Evolutionary conservation across 345 rosid species (phyloP).

Genomic region (Sapria himalayana): DNA sequence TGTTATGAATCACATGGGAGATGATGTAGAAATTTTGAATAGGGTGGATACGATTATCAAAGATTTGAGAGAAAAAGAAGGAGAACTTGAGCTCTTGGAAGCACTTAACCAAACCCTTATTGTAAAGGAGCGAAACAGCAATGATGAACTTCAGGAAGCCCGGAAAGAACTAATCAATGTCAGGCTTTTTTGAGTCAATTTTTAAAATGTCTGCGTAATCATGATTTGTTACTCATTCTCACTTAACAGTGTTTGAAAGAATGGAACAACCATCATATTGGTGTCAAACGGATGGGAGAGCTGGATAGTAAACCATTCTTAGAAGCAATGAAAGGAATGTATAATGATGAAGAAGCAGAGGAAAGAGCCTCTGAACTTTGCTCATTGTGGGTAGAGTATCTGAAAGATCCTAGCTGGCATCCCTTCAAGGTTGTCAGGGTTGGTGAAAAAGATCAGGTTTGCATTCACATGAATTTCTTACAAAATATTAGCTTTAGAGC

Average conservation of each 20-base stretch:
- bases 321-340: conserved; percentile 58
- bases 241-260: conserved; percentile 41
- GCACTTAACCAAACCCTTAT: conserved; percentile 62
- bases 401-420: conserved; percentile 91
- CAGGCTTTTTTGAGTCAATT: conserved; percentile 10
- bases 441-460: conserved; percentile 41
- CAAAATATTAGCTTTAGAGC: too few relatives aligned
- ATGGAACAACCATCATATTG: conserved; percentile 23
- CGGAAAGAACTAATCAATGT: conserved; percentile 68
- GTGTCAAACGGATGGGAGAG: conserved; percentile 94
- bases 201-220: background rate
- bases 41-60: conserved; percentile 37
- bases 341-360: conserved; percentile 47
- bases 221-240: conserved; percentile 2
- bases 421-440: conserved; percentile 42
- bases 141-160: conserved; percentile 84
- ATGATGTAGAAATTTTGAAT: conserved; percentile 41
- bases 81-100: conserved; percentile 45
- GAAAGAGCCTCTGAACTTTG: conserved; percentile 52
- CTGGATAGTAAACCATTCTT: conserved; percentile 57
- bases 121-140: conserved; percentile 63
- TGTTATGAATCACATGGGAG: conserved; percentile 55
- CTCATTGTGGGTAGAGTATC: conserved; percentile 85
- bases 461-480: conserved; percentile 7
- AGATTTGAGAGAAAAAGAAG: conserved; percentile 72